Conservation (phyloP, 2,329 filamentous ascomycete genomes). For the Grosmannia clavigera region DNA sequence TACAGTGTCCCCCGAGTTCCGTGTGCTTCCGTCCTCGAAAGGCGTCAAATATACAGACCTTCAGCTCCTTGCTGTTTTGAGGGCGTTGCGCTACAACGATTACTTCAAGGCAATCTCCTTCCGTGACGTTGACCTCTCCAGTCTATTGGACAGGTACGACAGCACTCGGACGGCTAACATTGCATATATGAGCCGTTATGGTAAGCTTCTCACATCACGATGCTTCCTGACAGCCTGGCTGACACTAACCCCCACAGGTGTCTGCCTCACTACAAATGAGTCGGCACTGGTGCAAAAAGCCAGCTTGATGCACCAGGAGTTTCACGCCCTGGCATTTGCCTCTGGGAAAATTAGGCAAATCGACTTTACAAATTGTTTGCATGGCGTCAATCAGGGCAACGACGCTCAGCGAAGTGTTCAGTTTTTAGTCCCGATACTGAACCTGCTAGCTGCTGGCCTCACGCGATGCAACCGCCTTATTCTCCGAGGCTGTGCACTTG, state of each 20-base stretch:
- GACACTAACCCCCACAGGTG: slow-evolving; percentile 17
- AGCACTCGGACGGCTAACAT: slow-evolving; percentile 31
- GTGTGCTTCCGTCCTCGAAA: slow-evolving; percentile 31
- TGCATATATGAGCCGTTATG: slow-evolving; percentile 39
- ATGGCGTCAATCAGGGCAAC: background rate
- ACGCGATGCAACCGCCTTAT: slow-evolving; percentile 39
- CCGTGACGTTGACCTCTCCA: slow-evolving; percentile 35
- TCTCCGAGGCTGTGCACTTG: slow-evolving; percentile 36
- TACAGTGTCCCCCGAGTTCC: slow-evolving; percentile 38
- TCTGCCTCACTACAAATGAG: slow-evolving; percentile 35
- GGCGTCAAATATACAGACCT: slow-evolving; percentile 30
- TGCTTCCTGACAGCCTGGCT: background rate
- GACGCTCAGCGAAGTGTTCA: slow-evolving; percentile 13
- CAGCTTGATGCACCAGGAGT: slow-evolving; percentile 40
- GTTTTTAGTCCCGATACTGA: slow-evolving; percentile 29
- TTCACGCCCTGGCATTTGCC: slow-evolving; percentile 42
- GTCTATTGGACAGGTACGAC: slow-evolving; percentile 28
- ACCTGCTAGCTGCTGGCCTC: slow-evolving; percentile 27
- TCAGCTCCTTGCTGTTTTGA: slow-evolving; percentile 44
- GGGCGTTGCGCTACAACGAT: slow-evolving; percentile 45
- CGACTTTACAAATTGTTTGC: slow-evolving; percentile 32
- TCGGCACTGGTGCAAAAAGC: slow-evolving; percentile 35
- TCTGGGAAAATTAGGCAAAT: slow-evolving; percentile 43
- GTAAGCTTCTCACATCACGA: slow-evolving; percentile 19
- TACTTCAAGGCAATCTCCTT: slow-evolving; percentile 48